Base-by-base conservation (phyloP, 1,284 basidiomycete genomes). In the Austroboletus novae-zelandiae region DNA sequence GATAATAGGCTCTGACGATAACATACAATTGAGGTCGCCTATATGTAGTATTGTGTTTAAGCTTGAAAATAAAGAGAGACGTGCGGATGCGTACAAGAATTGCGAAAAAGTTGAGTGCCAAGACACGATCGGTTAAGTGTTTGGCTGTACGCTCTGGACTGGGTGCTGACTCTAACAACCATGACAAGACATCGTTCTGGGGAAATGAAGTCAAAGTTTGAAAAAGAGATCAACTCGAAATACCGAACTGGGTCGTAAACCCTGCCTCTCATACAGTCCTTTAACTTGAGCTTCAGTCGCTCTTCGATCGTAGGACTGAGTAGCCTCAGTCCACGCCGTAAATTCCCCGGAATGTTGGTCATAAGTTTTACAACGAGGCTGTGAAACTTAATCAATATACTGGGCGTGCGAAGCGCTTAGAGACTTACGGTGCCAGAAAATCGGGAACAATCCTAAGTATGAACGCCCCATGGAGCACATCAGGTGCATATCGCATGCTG, bases 61-160 rank as follows among this genome's bases (percentile, higher is more conserved):
- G 37, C n/a, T 30, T 5, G 36, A 9, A 4, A n/a, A 20, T 23
- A 23, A 15, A 45, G 51, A 43, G 15, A 4, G 2, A 18, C 13
- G 20, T 7, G 10, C 32, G 20, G 9, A 20, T 14, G 30, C 52
- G 9, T 37, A 60, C 52, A 13, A 76, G 71, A 11, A 74, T 68
- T 1, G 72, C 68, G 0, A 68, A 67, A 36, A 76, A 72, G 48
- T 74, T 74, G 35, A 73, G 31, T 2, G 53, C 29, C 7, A 76
- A 55, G 4, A 76, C 34, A 14, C 67, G 62, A 13, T 52, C 51
- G 1, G 67, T 65, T 23, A 78, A 50, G 9, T 60, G 57, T 20
- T 60, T 50, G 0, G 67, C 23, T 6, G 39, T 40, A 11, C 8
- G 11, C 39, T 40, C 39, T 5, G 13, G 9, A 9, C 25, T 14